Conservation (phyloP, 2,329 filamentous ascomycete genomes). For the Ceratocystis huliohia region DNA sequence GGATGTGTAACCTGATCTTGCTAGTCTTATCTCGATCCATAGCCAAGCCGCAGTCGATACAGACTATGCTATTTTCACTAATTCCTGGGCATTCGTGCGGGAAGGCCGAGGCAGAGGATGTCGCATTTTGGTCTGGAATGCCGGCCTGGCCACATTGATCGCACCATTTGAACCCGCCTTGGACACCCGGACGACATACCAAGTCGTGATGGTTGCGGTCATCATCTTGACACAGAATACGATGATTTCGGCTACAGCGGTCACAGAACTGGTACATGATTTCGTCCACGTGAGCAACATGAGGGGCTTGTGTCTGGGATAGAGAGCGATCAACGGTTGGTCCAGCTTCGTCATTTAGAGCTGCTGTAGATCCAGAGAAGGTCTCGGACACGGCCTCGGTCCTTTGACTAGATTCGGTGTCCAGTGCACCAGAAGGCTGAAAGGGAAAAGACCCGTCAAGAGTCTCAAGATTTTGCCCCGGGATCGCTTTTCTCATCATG, state of each 20-base stretch:
- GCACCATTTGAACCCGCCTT: slow-evolving; percentile 22
- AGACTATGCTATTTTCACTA: slow-evolving; percentile 16
- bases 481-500: neutral
- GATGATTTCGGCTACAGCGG: slow-evolving; percentile 24
- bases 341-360: neutral
- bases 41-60: slow-evolving; percentile 21
- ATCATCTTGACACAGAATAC: slow-evolving; percentile 10
- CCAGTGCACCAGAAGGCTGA: neutral
- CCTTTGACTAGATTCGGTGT: neutral
- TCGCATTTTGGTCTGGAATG: slow-evolving; percentile 20
- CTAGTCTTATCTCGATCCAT: slow-evolving; percentile 9
- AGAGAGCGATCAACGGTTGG: slow-evolving; percentile 2
- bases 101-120: slow-evolving; percentile 10
- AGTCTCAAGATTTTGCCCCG: neutral
- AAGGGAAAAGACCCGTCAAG: neutral
- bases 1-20: slow-evolving; percentile 20
- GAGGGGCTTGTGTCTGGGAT: neutral
- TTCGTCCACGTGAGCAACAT: slow-evolving; percentile 20
- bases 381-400: neutral
- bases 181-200: slow-evolving; percentile 22
- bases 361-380: neutral
- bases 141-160: slow-evolving; percentile 20
- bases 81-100: slow-evolving; percentile 22
- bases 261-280: slow-evolving; percentile 23
- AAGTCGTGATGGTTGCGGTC: slow-evolving; percentile 24